Conservation (phyloP, 805 yeast genomes). For the Metschnikowia henanensis region DNA sequence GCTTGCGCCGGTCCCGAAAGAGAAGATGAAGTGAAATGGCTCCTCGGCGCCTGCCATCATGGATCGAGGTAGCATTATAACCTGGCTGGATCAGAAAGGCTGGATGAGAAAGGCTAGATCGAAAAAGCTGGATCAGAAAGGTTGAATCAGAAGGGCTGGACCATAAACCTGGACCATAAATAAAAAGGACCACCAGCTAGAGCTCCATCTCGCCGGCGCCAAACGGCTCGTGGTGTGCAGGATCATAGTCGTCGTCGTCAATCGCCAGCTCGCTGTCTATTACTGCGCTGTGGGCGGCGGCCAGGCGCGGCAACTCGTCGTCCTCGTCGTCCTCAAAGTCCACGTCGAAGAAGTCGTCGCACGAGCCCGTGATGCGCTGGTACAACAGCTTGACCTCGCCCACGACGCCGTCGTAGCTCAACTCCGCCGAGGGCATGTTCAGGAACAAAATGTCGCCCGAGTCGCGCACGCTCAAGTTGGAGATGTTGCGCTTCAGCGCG, state of each 20-base stretch:
- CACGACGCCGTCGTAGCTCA: conserved; percentile 88
- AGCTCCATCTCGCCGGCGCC: conserved; percentile 47
- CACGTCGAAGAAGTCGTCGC: conserved; percentile 93
- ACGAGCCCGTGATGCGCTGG: conserved; percentile 82
- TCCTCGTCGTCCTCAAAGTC: conserved; percentile 96
- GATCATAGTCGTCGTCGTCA: conserved; percentile 25
- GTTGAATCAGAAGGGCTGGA: no score
- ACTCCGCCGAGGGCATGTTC: conserved; percentile 77
- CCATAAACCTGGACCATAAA: no score
- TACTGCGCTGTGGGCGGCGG: conserved; percentile 1
- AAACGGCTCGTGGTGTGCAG: conserved; percentile 40
- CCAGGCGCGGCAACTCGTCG: conserved; percentile 21
- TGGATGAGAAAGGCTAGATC: no score
- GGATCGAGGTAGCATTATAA: no score
- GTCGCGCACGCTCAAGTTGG: conserved; percentile 19
- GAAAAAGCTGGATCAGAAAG: no score
- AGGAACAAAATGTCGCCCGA: conserved; percentile 34
- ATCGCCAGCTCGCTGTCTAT: conserved; percentile 10
- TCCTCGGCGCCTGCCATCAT: no score
- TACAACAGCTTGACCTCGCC: conserved; percentile 78
- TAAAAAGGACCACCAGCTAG: conserved; percentile 8
- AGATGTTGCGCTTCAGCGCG: conserved; percentile 25
- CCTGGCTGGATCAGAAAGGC: no score
- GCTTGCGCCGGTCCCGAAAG: no score
- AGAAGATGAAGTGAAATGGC: no score